Conservation (phyloP, 495 filamentous ascomycete species). For the Symbiotaphrina buchneri region DNA sequence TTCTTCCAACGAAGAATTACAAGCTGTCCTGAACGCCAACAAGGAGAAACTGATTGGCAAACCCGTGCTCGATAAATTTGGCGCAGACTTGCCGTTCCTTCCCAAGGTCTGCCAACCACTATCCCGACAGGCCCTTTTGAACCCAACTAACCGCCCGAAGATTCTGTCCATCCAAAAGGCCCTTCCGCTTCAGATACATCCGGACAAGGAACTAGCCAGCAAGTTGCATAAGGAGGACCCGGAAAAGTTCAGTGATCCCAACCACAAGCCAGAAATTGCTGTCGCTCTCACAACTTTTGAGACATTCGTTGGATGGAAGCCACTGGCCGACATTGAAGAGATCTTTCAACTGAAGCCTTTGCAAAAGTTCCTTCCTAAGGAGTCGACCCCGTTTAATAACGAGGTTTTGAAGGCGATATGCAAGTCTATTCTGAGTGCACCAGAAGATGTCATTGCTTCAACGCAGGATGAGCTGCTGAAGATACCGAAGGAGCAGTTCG, state of each 20-base stretch:
- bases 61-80: slow-evolving; percentile 37
- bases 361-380: slow-evolving; percentile 24
- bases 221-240: slow-evolving; percentile 41
- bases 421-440: slow-evolving; percentile 27
- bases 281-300: slow-evolving; percentile 57
- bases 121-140: neutral
- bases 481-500: slow-evolving; percentile 24
- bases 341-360: slow-evolving; percentile 34
- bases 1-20: slow-evolving; percentile 35
- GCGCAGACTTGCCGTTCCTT: slow-evolving; percentile 44
- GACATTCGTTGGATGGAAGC: slow-evolving; percentile 59
- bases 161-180: slow-evolving; percentile 62
- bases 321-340: slow-evolving; percentile 30
- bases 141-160: slow-evolving; percentile 9
- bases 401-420: slow-evolving; percentile 36
- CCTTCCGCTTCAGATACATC: slow-evolving; percentile 63
- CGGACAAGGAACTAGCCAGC: slow-evolving; percentile 38
- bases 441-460: slow-evolving; percentile 23
- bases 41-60: slow-evolving; percentile 39
- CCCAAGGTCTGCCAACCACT: slow-evolving; percentile 29
- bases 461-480: slow-evolving; percentile 25
- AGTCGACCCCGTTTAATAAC: slow-evolving; percentile 27
- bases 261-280: slow-evolving; percentile 72
- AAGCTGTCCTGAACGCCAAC: slow-evolving; percentile 40
- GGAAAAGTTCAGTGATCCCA: slow-evolving; percentile 41